These are phyloP conservation scores for Phytopythium cucurbitacearum DNA, from an alignment of 352 stramenopile genomes.

Conservation along the genomic window DNA sequence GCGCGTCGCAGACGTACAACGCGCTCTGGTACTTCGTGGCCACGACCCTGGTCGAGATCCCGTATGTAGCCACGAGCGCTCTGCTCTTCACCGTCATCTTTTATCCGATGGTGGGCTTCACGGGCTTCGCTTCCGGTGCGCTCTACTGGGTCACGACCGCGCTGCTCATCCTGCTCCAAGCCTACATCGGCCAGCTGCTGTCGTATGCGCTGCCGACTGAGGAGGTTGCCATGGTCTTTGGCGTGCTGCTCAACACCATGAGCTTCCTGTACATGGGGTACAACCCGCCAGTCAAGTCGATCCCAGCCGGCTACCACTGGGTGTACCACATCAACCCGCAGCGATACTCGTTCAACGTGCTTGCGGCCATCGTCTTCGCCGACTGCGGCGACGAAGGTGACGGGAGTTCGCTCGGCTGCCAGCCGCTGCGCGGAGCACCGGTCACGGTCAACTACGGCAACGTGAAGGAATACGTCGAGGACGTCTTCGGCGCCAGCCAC, in stretches of 20 bases:
- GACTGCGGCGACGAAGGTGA: conserved; percentile 19
- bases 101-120: conserved; percentile 53
- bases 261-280: conserved; percentile 79
- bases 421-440: conserved; percentile 18
- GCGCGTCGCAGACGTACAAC: conserved; percentile 79
- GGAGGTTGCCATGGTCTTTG: conserved; percentile 40
- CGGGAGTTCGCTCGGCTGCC: conserved; percentile 18
- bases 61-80: conserved; percentile 37
- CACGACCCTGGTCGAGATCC: conserved; percentile 74
- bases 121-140: conserved; percentile 16
- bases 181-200: conserved; percentile 45
- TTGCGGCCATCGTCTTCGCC: conserved; percentile 35
- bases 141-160: conserved; percentile 45
- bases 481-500: conserved; percentile 31
- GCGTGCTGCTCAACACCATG: conserved; percentile 51
- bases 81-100: conserved; percentile 50
- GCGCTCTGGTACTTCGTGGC: conserved; percentile 60
- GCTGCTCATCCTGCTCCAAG: conserved; percentile 38
- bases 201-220: conserved; percentile 30
- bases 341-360: conserved; percentile 37
- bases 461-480: conserved; percentile 42
- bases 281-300: conserved; percentile 49
- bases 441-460: conserved; percentile 22
- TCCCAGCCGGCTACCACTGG: conserved; percentile 51
- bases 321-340: conserved; percentile 53